Evolutionary conservation across 2,329 filamentous ascomycete genomes (phyloP).

Genomic region (Botrytis galanthina): DNA sequence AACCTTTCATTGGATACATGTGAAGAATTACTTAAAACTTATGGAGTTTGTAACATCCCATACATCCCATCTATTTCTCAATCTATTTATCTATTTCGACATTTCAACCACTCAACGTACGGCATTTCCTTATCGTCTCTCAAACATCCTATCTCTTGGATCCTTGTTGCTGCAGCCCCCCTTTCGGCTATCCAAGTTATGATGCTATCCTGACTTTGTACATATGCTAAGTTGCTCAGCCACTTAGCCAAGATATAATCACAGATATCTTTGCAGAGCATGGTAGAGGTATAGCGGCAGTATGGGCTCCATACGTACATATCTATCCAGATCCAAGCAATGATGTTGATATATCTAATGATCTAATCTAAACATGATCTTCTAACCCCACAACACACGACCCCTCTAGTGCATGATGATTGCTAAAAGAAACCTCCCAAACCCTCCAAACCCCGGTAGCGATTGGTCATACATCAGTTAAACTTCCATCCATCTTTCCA

Average conservation of each 20-base stretch:
- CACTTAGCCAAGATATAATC: not conserved
- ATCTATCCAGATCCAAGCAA: constrained; percentile 1
- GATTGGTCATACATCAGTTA: constrained; percentile 16
- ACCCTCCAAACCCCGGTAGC: not conserved
- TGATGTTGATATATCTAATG: constrained; percentile 3
- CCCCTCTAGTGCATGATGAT: constrained; percentile 15
- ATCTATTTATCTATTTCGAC: constrained; percentile 2
- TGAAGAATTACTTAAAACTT: constrained; percentile 11
- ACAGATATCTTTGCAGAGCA: not conserved
- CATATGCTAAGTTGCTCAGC: constrained; percentile 7
- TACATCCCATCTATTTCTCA: constrained; percentile 1
- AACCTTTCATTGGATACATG: constrained; percentile 3
- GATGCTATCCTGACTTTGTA: not conserved
- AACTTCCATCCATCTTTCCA: not conserved
- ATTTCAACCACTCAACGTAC: constrained; percentile 12
- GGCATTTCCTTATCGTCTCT: constrained; percentile 16
- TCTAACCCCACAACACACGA: constrained; percentile 12
- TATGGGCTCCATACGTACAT: not conserved
- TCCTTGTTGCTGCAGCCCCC: not conserved
- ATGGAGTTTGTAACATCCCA: constrained; percentile 8
- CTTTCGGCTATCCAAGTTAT: not conserved
- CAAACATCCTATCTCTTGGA: not conserved
- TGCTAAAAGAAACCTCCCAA: constrained; percentile 18
- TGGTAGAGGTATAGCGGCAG: not conserved
- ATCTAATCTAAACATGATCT: constrained; percentile 8